Base-by-base conservation (phyloP, 805 yeast genomes). In the Jamesozyma piceae region DNA sequence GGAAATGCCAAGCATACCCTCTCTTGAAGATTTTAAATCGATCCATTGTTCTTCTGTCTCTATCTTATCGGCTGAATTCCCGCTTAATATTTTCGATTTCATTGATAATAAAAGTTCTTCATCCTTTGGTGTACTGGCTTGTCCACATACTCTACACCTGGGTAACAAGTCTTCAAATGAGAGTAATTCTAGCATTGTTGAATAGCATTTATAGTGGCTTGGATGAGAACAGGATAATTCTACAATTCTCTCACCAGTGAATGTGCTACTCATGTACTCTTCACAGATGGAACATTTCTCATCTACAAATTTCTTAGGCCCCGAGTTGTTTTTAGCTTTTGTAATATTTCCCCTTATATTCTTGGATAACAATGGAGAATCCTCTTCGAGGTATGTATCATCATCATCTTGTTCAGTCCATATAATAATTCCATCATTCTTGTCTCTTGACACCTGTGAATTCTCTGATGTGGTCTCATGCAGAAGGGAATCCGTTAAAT, bases 151-250 rank as follows among this genome's bases (percentile, higher is more conserved):
- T 2, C 47, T 42, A 42, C 69, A 65, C 3, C 34, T 31, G 1
- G 68, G 66, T 5, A 46, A 38, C 13, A 46, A 45, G 11, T 46
- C 40, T 20, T 39, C 21, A 22, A 26, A 34, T 43, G 53, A 22
- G 28, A 48, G 22, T 37, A 53, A 41, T 47, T 52, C 48, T 19
- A 63, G 46, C 32, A 65, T 41, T 6, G 66, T 57, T 3, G 60
- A 45, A 27, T 62, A 68, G 46, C 79, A 74, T 41, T 68, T 62
- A 41, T 62, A 60, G 51, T 74, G 79, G 24, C 68, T 56, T 32
- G 60, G 59, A 50, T 73, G 77, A 5, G 63, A 57, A 53, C 77
- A 72, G 1, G 63, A 48, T 35, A 73, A 46, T 28, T 66, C 69
- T 3, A 74, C 43, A 1, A 67, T 47, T 28, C 60, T 65, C 55